Evolutionary conservation across 2,329 filamentous ascomycete species (phyloP).

Genomic region (Colletotrichum brevisporum): DNA sequence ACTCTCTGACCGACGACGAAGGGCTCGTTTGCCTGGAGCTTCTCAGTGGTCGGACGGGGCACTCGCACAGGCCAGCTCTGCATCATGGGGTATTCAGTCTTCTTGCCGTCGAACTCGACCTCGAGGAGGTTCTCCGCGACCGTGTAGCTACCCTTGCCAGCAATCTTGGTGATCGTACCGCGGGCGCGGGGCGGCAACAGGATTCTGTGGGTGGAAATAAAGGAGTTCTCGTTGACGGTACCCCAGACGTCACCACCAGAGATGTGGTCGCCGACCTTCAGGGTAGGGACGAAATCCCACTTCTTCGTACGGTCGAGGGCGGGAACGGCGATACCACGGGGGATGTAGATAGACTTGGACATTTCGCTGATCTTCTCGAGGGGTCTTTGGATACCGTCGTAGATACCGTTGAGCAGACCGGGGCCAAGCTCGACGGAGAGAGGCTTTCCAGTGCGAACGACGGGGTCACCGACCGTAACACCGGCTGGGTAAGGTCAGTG

Average conservation of each 20-base stretch:
- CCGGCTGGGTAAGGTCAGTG: slow-evolving; percentile 72
- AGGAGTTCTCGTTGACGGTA: slow-evolving; percentile 94
- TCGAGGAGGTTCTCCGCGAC: slow-evolving; percentile 95
- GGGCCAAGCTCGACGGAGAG: slow-evolving; percentile 97
- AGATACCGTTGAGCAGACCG: slow-evolving; percentile 98
- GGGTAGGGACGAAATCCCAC: slow-evolving; percentile 93
- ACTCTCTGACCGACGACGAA: slow-evolving; percentile 98
- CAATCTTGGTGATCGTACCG: slow-evolving; percentile 92
- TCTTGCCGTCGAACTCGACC: slow-evolving; percentile 96
- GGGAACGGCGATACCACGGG: slow-evolving; percentile 89
- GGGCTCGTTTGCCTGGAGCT: slow-evolving; percentile 87
- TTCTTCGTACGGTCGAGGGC: slow-evolving; percentile 92
- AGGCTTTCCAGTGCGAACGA: slow-evolving; percentile 91
- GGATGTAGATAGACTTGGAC: slow-evolving; percentile 95
- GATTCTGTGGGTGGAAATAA: slow-evolving; percentile 94
- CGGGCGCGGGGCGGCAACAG: slow-evolving; percentile 89
- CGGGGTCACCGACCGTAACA: slow-evolving; percentile 95
- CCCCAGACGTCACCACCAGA: slow-evolving; percentile 97
- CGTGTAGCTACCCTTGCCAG: slow-evolving; percentile 91
- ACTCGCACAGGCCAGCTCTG: slow-evolving; percentile 98
- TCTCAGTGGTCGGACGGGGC: slow-evolving; percentile 91
- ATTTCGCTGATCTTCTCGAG: slow-evolving; percentile 85
- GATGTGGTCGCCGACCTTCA: slow-evolving; percentile 97
- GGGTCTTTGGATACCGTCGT: slow-evolving; percentile 98
- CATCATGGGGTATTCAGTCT: slow-evolving; percentile 97